Evolutionary conservation across 2,329 filamentous ascomycete genomes (phyloP), one percentile per base, ranked within the genome.

Genomic region (Alternaria atra): DNA sequence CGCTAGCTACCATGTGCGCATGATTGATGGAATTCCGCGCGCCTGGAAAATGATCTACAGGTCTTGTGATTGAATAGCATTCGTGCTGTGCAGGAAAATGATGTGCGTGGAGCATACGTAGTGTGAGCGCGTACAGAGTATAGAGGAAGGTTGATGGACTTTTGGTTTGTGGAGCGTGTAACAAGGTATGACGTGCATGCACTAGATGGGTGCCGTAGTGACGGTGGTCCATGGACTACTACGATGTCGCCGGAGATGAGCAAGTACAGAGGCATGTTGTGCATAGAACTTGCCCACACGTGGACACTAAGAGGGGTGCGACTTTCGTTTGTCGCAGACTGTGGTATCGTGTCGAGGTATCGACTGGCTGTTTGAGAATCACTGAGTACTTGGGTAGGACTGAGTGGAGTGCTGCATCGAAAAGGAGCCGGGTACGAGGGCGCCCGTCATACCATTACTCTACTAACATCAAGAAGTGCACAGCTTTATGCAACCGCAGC

Each of bases 401-500:
- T 43, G 34, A 12, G 39, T 52, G 42, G 44, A 29, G 35, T 6
- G 42, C 15, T 48, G 48, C 48, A 42, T 40, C 25, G 39, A 57
- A 20, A 25, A 50, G 29, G n/a, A 51, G 48, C 30, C 52, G 25
- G 44, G 52, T 27, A 27, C 42, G 17, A 39, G 39, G 23, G 23
- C 17, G 32, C 23, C 48, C 17, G 46, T 51, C 53, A 52, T 60
- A 52, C 25, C 40, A 52, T 35, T 57, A 23, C 32, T 57, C 53
- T 57, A 52, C 27, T 7, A 20, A 51, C 27, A 23, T 43, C 34
- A 29, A 23, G 39, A 39, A 50, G 30, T 15, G 43, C 42, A 53
- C 42, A 43, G 35, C 17, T 47, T 73, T 65, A 77, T 53, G 68
- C 68, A 37, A 68, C 64, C 44, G 69, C 68, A 35, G 68, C 73